These are phyloP conservation scores for Fusarium decemcellulare DNA, from an alignment of 2,329 filamentous ascomycete species.

Conservation along the genomic window DNA sequence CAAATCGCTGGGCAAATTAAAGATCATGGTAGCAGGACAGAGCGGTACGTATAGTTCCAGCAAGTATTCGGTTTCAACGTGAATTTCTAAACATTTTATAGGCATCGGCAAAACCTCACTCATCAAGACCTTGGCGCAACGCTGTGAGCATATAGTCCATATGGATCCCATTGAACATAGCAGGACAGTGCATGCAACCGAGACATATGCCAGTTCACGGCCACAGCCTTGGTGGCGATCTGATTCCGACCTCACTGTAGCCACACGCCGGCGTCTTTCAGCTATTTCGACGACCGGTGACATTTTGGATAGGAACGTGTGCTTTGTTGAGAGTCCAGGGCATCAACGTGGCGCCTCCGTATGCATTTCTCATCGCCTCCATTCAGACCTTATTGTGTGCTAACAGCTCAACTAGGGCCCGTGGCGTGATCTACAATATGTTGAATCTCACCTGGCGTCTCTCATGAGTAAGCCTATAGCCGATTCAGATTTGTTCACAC, in stretches of 20 bases:
- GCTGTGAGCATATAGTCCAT: conserved; percentile 93
- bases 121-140: conserved; percentile 88
- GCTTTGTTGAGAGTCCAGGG: conserved; percentile 89
- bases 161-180: conserved; percentile 75
- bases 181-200: conserved; percentile 61
- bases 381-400: conserved; percentile 25
- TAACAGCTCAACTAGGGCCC: conserved; percentile 67
- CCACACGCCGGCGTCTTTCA: conserved; percentile 75
- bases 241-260: conserved; percentile 74
- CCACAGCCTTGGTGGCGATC: conserved; percentile 94
- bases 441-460: conserved; percentile 66
- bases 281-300: conserved; percentile 72
- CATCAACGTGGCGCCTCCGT: conserved; percentile 69
- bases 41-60: conserved; percentile 67
- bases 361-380: conserved; percentile 47
- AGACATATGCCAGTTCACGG: conserved; percentile 85
- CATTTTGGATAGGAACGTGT: conserved; percentile 91
- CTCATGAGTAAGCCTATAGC: conserved; percentile 67
- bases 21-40: conserved; percentile 88
- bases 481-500: conserved; percentile 80
- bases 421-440: conserved; percentile 77
- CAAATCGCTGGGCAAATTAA: conserved; percentile 86
- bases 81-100: conserved; percentile 51
- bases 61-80: background rate
- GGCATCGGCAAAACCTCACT: conserved; percentile 91